These are phyloP conservation scores for Leccinum colubrinum DNA, from an alignment of 1,284 basidiomycete genomes.

Conservation along the genomic window DNA sequence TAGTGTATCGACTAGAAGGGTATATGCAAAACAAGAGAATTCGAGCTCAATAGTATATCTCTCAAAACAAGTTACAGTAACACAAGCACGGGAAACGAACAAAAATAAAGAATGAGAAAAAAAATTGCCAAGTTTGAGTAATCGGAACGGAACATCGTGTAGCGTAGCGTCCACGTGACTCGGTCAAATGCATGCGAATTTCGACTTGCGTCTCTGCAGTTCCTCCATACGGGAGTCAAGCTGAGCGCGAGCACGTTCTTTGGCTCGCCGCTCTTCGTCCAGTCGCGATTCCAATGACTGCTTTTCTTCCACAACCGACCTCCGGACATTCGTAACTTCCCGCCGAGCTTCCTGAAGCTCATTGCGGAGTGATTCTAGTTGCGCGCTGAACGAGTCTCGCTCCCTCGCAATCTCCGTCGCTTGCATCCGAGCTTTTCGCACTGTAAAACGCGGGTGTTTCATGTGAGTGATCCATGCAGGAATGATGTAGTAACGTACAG, in stretches of 20 bases:
- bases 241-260: conserved; percentile 80
- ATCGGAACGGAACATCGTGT: conserved; percentile 4
- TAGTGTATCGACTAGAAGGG: conserved; percentile 27
- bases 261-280: conserved; percentile 79
- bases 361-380: conserved; percentile 62
- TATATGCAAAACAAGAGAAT: conserved; percentile 32
- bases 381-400: conserved; percentile 67
- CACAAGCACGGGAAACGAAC: conserved; percentile 23
- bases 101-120: neutral
- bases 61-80: conserved; percentile 26
- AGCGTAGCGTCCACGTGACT: neutral
- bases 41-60: conserved; percentile 22
- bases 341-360: conserved; percentile 75
- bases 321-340: conserved; percentile 74
- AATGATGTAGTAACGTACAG: conserved; percentile 48
- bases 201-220: conserved; percentile 76
- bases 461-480: conserved; percentile 20
- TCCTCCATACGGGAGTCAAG: conserved; percentile 86
- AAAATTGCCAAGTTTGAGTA: neutral
- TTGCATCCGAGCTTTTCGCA: conserved; percentile 88
- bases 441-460: conserved; percentile 37
- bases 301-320: conserved; percentile 82
- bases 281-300: conserved; percentile 76
- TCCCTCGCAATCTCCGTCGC: conserved; percentile 84
- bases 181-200: conserved; percentile 73